Evolutionary conservation across 2,329 filamentous ascomycete species (phyloP).

Genomic region (Ophiostoma perfectum): DNA sequence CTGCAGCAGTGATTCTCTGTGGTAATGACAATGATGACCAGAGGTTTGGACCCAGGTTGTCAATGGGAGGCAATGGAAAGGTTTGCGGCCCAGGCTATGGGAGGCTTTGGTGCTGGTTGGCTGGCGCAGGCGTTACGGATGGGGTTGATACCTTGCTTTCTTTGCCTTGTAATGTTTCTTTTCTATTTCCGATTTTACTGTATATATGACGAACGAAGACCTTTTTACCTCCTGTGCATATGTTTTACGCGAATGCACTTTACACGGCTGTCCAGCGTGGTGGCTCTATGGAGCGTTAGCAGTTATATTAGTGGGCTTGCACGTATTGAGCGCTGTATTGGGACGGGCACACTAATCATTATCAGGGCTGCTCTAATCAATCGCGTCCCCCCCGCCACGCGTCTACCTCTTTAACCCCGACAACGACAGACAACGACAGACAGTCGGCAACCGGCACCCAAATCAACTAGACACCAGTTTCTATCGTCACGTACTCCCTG

Average conservation of each 20-base stretch:
- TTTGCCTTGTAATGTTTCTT: not conserved
- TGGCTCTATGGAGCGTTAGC: too few relatives aligned
- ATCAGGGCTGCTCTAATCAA: not conserved
- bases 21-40: not conserved
- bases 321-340: not conserved
- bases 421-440: not conserved
- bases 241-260: too few relatives aligned
- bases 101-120: not conserved
- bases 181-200: not conserved
- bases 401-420: not conserved
- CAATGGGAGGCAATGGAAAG: not conserved
- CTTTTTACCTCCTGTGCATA: too few relatives aligned
- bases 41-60: not conserved
- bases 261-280: too few relatives aligned
- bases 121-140: slow-evolving; percentile 6
- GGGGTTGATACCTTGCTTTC: slow-evolving; percentile 9
- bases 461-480: not conserved
- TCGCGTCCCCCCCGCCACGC: slow-evolving; percentile 9
- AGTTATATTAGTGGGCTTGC: not conserved
- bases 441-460: not conserved
- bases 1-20: not conserved
- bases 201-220: not conserved
- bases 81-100: too few relatives aligned
- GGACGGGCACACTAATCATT: not conserved
- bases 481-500: not conserved